phyloP scores from a whole-genome alignment of 371 early-diverging fungal genomes.

The Mortierella sp. region DNA sequence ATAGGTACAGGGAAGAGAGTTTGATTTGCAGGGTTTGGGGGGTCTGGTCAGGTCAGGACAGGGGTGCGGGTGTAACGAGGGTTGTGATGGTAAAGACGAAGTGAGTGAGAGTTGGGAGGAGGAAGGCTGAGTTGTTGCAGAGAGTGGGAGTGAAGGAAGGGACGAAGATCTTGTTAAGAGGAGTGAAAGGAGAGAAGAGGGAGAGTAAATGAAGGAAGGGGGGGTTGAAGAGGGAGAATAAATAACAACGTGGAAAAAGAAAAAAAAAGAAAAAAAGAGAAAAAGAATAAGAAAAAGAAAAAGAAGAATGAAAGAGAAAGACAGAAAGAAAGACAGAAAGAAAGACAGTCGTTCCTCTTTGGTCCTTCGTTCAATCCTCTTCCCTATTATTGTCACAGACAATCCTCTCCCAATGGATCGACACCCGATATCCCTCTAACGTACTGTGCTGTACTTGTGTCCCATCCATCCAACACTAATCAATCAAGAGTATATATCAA shows the following conservation, averaged over 20 bases:
- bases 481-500: neutral
- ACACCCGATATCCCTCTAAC: neutral
- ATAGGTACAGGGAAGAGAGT: neutral
- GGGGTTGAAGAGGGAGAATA: neutral
- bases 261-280: too few species aligned
- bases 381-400: neutral
- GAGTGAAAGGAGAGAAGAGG: neutral
- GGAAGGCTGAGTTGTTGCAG: neutral
- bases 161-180: constrained; percentile 1
- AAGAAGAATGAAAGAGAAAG: neutral
- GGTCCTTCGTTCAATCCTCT: neutral
- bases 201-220: neutral
- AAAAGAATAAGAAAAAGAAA: neutral
- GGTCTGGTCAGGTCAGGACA: neutral
- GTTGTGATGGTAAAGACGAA: neutral
- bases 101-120: neutral
- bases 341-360: neutral
- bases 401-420: neutral
- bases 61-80: neutral
- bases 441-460: neutral
- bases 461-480: neutral
- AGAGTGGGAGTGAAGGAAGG: neutral
- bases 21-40: neutral
- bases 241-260: neutral
- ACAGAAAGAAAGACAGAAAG: neutral